Evolutionary conservation across 2,329 filamentous ascomycete genomes (phyloP), one percentile per base, ranked within the genome.

Genomic region (Blastomyces parvus): DNA sequence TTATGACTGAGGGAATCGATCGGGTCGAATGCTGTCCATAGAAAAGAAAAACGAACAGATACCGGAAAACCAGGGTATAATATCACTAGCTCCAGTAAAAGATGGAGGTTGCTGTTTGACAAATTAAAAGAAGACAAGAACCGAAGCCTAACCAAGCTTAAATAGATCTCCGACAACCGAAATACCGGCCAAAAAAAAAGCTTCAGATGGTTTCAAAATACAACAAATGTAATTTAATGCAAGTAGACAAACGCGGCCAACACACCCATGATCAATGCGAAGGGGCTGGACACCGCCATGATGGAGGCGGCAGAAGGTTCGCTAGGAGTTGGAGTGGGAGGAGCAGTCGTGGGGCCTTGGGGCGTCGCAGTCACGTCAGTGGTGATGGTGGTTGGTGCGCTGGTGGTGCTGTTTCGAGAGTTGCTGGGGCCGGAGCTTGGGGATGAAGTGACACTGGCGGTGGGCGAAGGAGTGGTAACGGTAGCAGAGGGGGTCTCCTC

Each of bases 341-440:
- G 62, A 5, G 62, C 62, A 30, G 69, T 61, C 3, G 60, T 62
- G 48, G 66, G 64, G 48, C 64, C 68, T 58, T 67, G 68, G 19
- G 68, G 64, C 33, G 68, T 68, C 11, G 69, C 64, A 59, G 64
- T 65, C 36, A 57, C 56, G 52, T 60, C 65, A 33, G 63, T 59
- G 9, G 70, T 71, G 13, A 67, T 65, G 40, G 66, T 66, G 25
- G 59, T 64, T 17, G 62, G 66, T 1, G 11, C 36, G 44, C 68
- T 69, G 42, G 70, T 69, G 57, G 70, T 71, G 14, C 22, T 48
- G 42, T 73, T 69, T 60, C 88, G 79, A 27, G 64, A 66, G 55
- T 66, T 63, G 33, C 86, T 86, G 59, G 66, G 62, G 25, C 68
- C 65, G 17, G 69, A 63, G 30, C 67, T 62, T 8, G 65, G 59